Base-by-base conservation (phyloP, 257 asterid species). In the Plantago major region DNA sequence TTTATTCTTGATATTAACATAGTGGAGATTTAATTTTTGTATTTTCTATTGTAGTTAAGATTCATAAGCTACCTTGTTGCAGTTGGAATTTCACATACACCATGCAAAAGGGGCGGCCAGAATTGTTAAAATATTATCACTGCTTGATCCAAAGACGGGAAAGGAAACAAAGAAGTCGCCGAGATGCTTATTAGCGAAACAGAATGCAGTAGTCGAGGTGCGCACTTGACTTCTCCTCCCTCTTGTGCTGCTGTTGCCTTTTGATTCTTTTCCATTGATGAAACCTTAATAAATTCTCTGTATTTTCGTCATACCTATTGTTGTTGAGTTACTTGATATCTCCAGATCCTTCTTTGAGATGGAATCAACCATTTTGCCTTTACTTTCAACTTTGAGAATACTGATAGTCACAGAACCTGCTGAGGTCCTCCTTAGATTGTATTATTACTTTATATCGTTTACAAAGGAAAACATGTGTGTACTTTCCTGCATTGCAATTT, bases 61-160 rank as follows among this genome's bases (percentile, higher is more conserved):
- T 19, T 1, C 51, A 26, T 44, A 43, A 55, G 49, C 47, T 28
- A 48, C 37, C 60, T 18, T 11, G 44, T 45, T 63, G 70, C 87
- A 92, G 99, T 66, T 92, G 75, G 99, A 92, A 61, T 81, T 89
- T 70, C 97, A 89, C 76, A 74, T 89, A 71, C 95, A 86, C 78
- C 95, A 86, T 5, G 82, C 89, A 8, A 92, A 89, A 74, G 94
- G 81, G 72, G 96, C 86, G 43, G 97, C 97, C 1, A 79, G 81
- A 62, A 78, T 93, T 30, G 83, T 71, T 49, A 89, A 73, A 78
- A 81, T 93, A 66, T 26, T 80, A 74, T 79, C 91, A 15, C 73
- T 87, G 74, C 87, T 93, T 10, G 95, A 93, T 73, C 84, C 96
- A 0, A 93, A 87, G 78, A 89, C 99, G 0, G 97, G 99, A 68